Evolutionary conservation across 1,284 basidiomycete genomes (phyloP).

Genomic region (Marasmius tenuissimus): DNA sequence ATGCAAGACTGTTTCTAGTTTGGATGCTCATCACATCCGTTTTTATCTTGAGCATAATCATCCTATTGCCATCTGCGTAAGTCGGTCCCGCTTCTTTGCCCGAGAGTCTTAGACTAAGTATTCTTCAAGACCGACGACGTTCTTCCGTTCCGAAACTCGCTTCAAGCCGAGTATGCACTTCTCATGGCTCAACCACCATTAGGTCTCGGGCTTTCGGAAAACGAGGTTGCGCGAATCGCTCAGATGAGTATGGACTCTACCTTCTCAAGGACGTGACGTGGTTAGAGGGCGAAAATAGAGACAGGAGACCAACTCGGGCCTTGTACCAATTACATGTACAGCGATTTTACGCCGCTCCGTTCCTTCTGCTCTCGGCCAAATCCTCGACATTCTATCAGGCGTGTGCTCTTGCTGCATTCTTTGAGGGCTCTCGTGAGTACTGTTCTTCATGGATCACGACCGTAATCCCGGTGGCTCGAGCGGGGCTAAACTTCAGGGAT

Average conservation of each 20-base stretch:
- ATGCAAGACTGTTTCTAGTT: constrained; percentile 63
- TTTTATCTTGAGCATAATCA: constrained; percentile 65
- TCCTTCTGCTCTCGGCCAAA: too few relatives aligned
- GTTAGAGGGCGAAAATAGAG: background rate
- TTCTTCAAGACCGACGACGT: constrained; percentile 73
- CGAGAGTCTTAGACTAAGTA: background rate
- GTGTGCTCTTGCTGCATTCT: too few relatives aligned
- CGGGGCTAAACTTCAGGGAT: too few relatives aligned
- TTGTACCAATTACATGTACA: background rate
- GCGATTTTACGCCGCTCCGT: too few relatives aligned
- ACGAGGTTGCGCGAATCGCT: constrained; percentile 57
- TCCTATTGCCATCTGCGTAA: constrained; percentile 74
- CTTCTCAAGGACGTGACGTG: constrained; percentile 29
- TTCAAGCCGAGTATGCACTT: constrained; percentile 75
- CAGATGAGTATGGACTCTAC: constrained; percentile 60
- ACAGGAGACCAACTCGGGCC: background rate
- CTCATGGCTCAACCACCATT: constrained; percentile 66
- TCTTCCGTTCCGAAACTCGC: constrained; percentile 71
- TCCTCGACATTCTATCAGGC: too few relatives aligned
- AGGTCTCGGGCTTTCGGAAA: constrained; percentile 64
- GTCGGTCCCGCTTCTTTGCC: constrained; percentile 25
- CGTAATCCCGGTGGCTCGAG: too few relatives aligned
- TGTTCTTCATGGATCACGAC: too few relatives aligned
- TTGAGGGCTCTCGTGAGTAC: too few relatives aligned
- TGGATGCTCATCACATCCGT: constrained; percentile 72